phyloP scores from a whole-genome alignment of 2,329 filamentous ascomycete genomes.

The Exophiala lecanii-corni region DNA sequence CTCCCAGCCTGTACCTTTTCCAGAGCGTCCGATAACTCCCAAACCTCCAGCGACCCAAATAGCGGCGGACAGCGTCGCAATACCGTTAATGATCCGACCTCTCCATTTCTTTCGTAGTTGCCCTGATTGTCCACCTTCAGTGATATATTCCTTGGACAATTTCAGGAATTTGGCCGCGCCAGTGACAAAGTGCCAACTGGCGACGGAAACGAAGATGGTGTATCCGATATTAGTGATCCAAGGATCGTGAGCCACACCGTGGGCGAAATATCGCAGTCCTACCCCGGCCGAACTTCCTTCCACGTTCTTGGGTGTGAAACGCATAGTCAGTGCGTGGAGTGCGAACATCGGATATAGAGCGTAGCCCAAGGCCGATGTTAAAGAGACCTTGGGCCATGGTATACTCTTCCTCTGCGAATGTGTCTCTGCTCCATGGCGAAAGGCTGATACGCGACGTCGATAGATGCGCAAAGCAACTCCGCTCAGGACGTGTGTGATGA shows the following conservation, averaged over 20 bases:
- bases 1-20: slow-evolving; percentile 70
- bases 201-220: slow-evolving; percentile 59
- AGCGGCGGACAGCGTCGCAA: slow-evolving; percentile 53
- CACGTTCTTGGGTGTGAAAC: slow-evolving; percentile 66
- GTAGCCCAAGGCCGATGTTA: slow-evolving; percentile 70
- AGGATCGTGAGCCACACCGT: slow-evolving; percentile 74
- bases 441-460: slow-evolving; percentile 65
- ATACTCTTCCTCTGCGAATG: slow-evolving; percentile 42
- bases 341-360: slow-evolving; percentile 59
- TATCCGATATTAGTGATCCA: slow-evolving; percentile 66
- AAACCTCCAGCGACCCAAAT: slow-evolving; percentile 81
- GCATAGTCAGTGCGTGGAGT: slow-evolving; percentile 71
- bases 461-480: slow-evolving; percentile 74
- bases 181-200: slow-evolving; percentile 75
- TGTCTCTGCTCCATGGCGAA: slow-evolving; percentile 69
- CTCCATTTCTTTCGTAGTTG: slow-evolving; percentile 53
- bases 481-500: slow-evolving; percentile 69
- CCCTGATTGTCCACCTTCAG: slow-evolving; percentile 39
- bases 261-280: slow-evolving; percentile 74
- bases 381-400: slow-evolving; percentile 67
- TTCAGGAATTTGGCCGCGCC: slow-evolving; percentile 80
- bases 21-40: slow-evolving; percentile 70
- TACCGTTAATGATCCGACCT: slow-evolving; percentile 67
- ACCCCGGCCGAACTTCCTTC: slow-evolving; percentile 86
- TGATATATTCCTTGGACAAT: slow-evolving; percentile 52